Evolutionary conservation across 2,329 filamentous ascomycete species (phyloP), one percentile per base, ranked within the genome.

Genomic region (Colletotrichum melonis): DNA sequence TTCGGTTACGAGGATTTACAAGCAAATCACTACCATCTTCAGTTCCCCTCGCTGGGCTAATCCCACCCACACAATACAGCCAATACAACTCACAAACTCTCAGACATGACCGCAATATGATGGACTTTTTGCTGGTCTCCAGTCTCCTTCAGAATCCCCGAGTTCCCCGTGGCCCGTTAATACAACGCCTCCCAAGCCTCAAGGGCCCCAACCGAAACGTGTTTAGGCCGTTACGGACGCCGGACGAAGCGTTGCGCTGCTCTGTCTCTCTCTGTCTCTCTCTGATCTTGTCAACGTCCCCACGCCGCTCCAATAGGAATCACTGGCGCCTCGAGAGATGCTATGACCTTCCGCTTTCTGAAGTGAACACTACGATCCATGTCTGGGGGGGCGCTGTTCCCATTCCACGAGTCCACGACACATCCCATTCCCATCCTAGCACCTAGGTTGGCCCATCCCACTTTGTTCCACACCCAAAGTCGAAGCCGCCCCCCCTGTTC

Each of bases 331-430:
- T 60, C 19, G 14, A 42, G 28, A 42, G 16, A 55, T 64, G 67
- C 70, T 73, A 54, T 72, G 65, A 69, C 69, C 66, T 69, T 72
- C 63, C 69, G 56, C 54, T 58, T 72, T 52, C 58, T 55, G 67
- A 56, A 56, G 49, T 26, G 16, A 55, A 64, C 49, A 38, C 35
- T 38, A 56, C 30, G 46, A 64, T 42, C 62, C 49, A 64, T 55
- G 49, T 28, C 22, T 8, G 42, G 60, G n/a, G 58, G 28, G 24
- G 28, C 19, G 8, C 24, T 63, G 42, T 49, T 19, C 42, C 42
- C 38, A 42, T 42, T 42, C 38, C 38, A 42, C 38, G 14, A 49
- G 16, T 49, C 42, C 16, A 49, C 42, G 42, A 49, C 42, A 49
- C 42, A 63, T 54, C 26, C 38, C 24, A 49, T n/a, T 28, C 14